phyloP scores from a whole-genome alignment of 176 grass and related monocot species.

The Aegilops tauschii region DNA sequence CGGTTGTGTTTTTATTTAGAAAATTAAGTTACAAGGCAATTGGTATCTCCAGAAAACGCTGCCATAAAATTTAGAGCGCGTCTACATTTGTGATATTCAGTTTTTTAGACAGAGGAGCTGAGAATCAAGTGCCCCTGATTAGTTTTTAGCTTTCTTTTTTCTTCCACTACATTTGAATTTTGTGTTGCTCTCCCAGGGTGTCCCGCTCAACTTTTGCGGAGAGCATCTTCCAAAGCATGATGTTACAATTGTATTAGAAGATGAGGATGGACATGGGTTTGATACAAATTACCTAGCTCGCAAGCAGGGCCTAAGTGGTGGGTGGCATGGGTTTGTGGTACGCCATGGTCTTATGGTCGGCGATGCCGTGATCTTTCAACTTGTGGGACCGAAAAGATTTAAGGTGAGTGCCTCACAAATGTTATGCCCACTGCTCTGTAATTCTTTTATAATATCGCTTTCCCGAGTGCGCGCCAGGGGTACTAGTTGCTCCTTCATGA shows the following conservation, averaged over 20 bases:
- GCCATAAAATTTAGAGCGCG: background rate
- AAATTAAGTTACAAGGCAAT: background rate
- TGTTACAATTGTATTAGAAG: conserved; percentile 22
- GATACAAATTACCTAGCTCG: background rate
- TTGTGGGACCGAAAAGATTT: conserved; percentile 31
- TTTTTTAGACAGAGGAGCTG: background rate
- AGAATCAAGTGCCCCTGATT: background rate
- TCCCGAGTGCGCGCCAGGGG: background rate
- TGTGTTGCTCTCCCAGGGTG: background rate
- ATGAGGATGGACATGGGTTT: conserved; percentile 23
- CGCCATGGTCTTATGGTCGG: conserved; percentile 30
- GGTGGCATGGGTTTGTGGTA: conserved; percentile 30
- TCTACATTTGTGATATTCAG: background rate
- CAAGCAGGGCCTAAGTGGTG: conserved; percentile 40
- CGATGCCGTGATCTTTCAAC: conserved; percentile 33
- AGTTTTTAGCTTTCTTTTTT: background rate
- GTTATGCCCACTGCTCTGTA: background rate
- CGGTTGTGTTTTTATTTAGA: background rate
- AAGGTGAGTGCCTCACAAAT: conserved; percentile 23
- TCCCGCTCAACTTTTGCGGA: conserved; percentile 25
- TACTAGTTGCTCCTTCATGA: background rate
- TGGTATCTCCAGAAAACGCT: background rate
- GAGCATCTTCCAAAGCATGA: conserved; percentile 29
- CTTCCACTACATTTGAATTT: background rate
- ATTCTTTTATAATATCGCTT: too few relatives aligned